Evolutionary conservation across 2,329 filamentous ascomycete genomes (phyloP), one percentile per base, ranked within the genome.

Genomic region (Talaromyces verruculosus): DNA sequence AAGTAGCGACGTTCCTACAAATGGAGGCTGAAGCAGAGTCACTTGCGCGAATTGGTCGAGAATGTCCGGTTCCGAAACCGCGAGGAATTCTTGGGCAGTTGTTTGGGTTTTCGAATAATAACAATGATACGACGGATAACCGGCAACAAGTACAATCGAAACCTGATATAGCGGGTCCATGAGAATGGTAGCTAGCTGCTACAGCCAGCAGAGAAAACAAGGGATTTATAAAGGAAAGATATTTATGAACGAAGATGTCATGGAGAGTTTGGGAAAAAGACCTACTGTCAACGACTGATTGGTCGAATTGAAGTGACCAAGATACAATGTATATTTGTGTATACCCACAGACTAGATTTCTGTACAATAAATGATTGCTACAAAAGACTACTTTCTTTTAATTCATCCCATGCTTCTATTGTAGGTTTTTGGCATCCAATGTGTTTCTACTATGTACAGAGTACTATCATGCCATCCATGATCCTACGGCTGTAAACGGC

Each of bases 21-120:
- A 74, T 80, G 71, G 75, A 78, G 71, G 77, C 75, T 69, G 78
- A 80, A 69, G 78, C 77, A 68, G 72, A 77, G 63, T 70, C 68
- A 35, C 63, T 82, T 64, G 73, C 76, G 6, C 82, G 81, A 63
- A 74, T 79, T 55, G 84, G 84, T 74, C 85, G 92, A 72, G 92
- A 96, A 76, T 99, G 95, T 75, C 95, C 95, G 0, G 88, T 99
- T 13, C 95, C 95, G 5, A 97, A 97, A 79, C 94, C 95, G 0
- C 84, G 88, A 37, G 93, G 93, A 2, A 80, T 93, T 39, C 80
- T 96, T 55, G 91, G 91, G 13, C 86, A 91, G 74, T 82, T 94
- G 71, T 79, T 95, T 68, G 92, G 91, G 0, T 90, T 94, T 74
- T 85, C 84, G 70, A 81, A 73, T 71, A 71, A 69, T 59, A 69